phyloP scores from a whole-genome alignment of 116 monocot species.

The Posidonia oceanica region DNA sequence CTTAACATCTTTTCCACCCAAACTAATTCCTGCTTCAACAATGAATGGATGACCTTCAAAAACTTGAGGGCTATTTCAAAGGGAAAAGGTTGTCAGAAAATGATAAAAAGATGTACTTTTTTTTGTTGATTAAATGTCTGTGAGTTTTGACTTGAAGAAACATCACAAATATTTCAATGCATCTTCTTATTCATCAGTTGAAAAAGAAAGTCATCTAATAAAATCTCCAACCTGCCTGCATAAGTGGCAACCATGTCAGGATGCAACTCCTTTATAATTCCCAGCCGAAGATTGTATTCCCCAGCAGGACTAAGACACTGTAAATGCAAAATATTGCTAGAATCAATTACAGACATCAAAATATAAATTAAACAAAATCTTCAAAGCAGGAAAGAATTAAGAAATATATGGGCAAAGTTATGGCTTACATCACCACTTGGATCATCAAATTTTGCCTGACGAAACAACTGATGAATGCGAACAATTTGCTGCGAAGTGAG shows the following conservation, averaged over 20 bases:
- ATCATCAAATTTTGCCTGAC: conserved; percentile 99
- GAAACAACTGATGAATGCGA: conserved; percentile 96
- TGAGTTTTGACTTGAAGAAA: too few relatives aligned
- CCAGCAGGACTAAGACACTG: conserved; percentile 99
- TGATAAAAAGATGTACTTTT: not conserved
- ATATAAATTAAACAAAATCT: not conserved
- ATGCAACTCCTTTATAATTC: conserved; percentile 94
- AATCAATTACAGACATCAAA: not conserved
- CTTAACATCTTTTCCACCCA: conserved; percentile 98
- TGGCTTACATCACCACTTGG: conserved; percentile 88
- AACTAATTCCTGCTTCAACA: conserved; percentile 98
- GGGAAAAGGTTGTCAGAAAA: conserved; percentile 1
- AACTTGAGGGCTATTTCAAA: conserved; percentile 46
- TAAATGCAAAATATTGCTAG: conserved; percentile 2
- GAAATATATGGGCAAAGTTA: not conserved
- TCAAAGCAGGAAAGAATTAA: not conserved
- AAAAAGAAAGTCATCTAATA: not conserved
- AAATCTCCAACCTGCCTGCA: conserved; percentile 59
- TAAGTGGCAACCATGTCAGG: conserved; percentile 98
- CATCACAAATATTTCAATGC: too few relatives aligned
- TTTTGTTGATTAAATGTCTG: too few relatives aligned
- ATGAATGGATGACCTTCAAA: conserved; percentile 99
- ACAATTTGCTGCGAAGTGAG: conserved; percentile 86
- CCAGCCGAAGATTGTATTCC: conserved; percentile 94
- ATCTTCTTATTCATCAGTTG: too few relatives aligned